These are phyloP conservation scores for Rhizophagus sp. DNA, from an alignment of 192 early-diverging fungal genomes.

Conservation along the genomic window DNA sequence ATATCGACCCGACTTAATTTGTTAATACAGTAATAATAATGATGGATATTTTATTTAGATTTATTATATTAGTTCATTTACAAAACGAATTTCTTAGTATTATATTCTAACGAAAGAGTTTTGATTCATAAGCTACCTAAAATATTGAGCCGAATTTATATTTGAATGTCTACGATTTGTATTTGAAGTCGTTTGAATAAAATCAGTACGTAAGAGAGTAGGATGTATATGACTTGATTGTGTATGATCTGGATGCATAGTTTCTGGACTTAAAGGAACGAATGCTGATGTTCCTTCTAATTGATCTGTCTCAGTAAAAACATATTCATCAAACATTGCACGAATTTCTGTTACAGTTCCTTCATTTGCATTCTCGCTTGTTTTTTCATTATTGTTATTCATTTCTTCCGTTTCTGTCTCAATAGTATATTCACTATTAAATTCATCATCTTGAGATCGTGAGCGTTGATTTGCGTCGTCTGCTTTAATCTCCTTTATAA, in stretches of 20 bases:
- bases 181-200: neutral
- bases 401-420: neutral
- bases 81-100: too few relatives aligned
- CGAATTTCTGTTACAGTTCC: neutral
- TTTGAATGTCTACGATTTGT: neutral
- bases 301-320: neutral
- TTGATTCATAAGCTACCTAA: too few relatives aligned
- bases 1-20: too few relatives aligned
- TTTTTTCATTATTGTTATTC: neutral
- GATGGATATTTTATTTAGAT: too few relatives aligned
- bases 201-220: neutral
- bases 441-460: neutral
- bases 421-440: neutral
- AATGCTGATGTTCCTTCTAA: neutral
- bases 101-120: too few relatives aligned
- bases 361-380: neutral
- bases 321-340: neutral
- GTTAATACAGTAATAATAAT: too few relatives aligned
- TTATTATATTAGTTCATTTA: too few relatives aligned
- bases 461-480: neutral
- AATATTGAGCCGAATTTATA: too few relatives aligned
- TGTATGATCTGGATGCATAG: neutral
- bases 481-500: neutral
- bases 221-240: neutral
- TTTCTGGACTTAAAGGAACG: neutral